Percentiles rank a stretch among this genome's conserved stretches.
These are phyloP conservation scores for Tuber brumale DNA, from an alignment of 495 filamentous ascomycete genomes.

Conservation along the genomic window DNA sequence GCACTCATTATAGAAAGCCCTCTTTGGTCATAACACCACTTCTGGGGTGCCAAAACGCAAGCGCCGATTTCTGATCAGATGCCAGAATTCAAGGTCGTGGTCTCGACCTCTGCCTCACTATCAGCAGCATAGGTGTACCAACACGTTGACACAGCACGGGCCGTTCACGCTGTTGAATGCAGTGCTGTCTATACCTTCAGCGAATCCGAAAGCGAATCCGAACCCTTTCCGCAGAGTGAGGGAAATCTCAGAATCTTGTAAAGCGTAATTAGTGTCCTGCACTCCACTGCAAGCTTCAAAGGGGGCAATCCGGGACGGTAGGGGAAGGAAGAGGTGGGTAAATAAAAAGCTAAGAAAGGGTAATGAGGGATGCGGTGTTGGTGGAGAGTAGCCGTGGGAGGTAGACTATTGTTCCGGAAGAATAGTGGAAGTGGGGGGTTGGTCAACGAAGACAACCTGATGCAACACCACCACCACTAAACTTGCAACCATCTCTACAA, in stretches of 20 bases:
- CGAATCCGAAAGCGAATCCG: not conserved
- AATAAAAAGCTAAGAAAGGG: constrained; percentile 16
- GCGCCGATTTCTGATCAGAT: constrained; percentile 20
- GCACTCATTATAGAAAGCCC: constrained; percentile 1
- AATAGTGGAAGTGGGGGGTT: not conserved
- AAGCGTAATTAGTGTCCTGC: constrained; percentile 3
- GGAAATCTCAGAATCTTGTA: constrained; percentile 15
- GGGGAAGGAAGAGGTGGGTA: constrained; percentile 11
- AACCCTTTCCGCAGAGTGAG: constrained; percentile 7
- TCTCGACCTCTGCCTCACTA: constrained; percentile 10
- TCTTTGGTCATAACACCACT: constrained; percentile 7
- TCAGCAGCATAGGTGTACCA: constrained; percentile 10
- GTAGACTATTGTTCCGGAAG: not conserved
- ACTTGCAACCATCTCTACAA: constrained; percentile 8
- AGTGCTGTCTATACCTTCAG: constrained; percentile 16
- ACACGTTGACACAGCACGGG: constrained; percentile 19
- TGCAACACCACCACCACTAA: constrained; percentile 10
- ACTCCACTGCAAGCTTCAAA: constrained; percentile 11
- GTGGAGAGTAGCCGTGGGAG: not conserved
- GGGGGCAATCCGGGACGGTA: constrained; percentile 14
- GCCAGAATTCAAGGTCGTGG: constrained; percentile 6
- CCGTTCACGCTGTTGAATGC: constrained; percentile 8
- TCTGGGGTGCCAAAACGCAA: constrained; percentile 12
- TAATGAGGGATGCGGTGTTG: not conserved
- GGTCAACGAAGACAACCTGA: not conserved